Base-by-base conservation (phyloP, 192 early-diverging fungal species). In the Backusella mclennaniae region DNA sequence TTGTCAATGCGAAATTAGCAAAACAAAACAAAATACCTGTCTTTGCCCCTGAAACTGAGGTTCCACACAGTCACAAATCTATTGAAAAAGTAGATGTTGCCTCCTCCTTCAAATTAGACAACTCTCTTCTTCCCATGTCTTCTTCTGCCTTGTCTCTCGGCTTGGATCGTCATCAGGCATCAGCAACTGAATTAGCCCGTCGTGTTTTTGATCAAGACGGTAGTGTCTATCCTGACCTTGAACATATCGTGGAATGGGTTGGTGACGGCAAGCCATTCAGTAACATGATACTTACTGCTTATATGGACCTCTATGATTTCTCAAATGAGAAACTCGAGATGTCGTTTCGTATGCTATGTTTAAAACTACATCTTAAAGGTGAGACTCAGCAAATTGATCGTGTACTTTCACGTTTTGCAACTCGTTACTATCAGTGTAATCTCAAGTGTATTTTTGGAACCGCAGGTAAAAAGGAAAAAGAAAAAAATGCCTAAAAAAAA, bases 301-400 rank as follows among this genome's bases (percentile, higher is more conserved):
- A 82, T 36, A 77, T 82, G 77, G 29, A 44, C 39, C 69, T 68
- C 12, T 82, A 73, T 73, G 71, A 82, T 38, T 82, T 82, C 56
- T 6, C 21, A 4, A 35, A 76, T 31, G 67, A 73, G 31, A 77
- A 63, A 11, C 26, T 82, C 6, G 80, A 82, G 33, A 70, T 66
- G 19, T 76, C 76, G 2, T 77, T 81, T 26, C 36, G 80, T 77
- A 71, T 73, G 11, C 79, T 98, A 68, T 95, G 95, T 74, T 79
- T 83, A 69, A 93, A 94, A 39, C 84, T 97, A 0, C 86, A 89
- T n/a, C 81, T 99, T 38, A 93, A 93, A 69, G 97, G 93, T n/a
- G 97, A 99, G 81, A 90, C 96, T 19, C 97, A 99, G 81, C 89
- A 94, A 52, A 91, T 99, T 52, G 96, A 96, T 81, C 89, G 97